Evolutionary conservation across 208 protist genomes (phyloP), one percentile per base, ranked within the genome.

Genomic region (Wallacemonas sp.): DNA sequence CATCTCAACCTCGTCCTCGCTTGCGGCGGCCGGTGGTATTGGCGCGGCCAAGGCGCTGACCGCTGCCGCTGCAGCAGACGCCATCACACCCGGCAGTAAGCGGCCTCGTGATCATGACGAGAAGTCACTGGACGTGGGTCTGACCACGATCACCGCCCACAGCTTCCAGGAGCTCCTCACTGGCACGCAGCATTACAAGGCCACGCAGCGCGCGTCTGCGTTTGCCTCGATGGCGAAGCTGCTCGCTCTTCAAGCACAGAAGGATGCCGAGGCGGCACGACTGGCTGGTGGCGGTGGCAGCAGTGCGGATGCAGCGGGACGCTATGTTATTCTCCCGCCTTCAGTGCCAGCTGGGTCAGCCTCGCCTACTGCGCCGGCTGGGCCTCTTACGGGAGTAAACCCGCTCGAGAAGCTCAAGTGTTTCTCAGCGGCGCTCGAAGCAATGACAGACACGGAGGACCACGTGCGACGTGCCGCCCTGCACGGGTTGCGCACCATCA

Each of bases 391-490:
- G 8, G 58, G 63, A 0, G 57, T 92, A 60, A 80, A 60, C 24
- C 72, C 87, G 38, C 33, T 93, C 9, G 76, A 87, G 24, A 63
- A 81, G 34, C 70, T 90, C 19, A 83, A 71, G 47, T 70, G 69
- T 36, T 93, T 83, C 64, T 70, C 81, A 8, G 75, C 74, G 26
- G 83, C 87, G 3, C 60, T 93, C 32, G 81, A 93, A 48, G 83
- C 83, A 5, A 65, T 93, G 69, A 82, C 81, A 1, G 87, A 93
- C 73, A 93, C 87, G 16, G 83, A 90, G 23, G 81, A 82, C 32
- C 78, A 85, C 27, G 87, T 90, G 19, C 83, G 87, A 26, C 61
- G 56, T 6, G 76, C 64, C 2, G 87, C 87, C 5, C 71, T 93
- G 47, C 49, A 61, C 47, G 61, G 48, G 16, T 60, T 93, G 24